Percentiles rank a stretch among this genome's conserved stretches.
Evolutionary conservation across 2,329 filamentous ascomycete genomes (phyloP).

Genomic region (Claviceps sp.): DNA sequence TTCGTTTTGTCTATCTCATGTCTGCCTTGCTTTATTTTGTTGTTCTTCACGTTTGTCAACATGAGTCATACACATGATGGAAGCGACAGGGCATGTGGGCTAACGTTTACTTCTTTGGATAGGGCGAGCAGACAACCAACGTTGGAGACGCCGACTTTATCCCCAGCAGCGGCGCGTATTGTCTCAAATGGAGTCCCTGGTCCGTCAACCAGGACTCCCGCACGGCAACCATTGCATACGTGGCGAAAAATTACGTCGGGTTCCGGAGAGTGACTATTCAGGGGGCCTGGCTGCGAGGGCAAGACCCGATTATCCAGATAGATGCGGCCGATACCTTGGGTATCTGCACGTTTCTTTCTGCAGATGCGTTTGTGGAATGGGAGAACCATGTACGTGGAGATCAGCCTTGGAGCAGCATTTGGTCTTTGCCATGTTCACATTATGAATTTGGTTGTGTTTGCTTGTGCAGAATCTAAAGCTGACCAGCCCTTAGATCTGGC

Average conservation of each 20-base stretch:
- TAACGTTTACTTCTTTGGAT: not conserved
- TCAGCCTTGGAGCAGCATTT: too few species aligned
- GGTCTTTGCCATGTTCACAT: not conserved
- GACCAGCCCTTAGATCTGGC: constrained; percentile 27
- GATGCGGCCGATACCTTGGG: constrained; percentile 29
- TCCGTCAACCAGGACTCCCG: constrained; percentile 18
- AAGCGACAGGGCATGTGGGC: too few species aligned
- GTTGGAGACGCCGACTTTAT: constrained; percentile 33
- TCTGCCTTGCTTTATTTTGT: not conserved
- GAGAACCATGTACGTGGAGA: constrained; percentile 31
- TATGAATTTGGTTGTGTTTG: not conserved
- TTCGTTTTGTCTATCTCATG: not conserved
- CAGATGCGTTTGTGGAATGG: constrained; percentile 42
- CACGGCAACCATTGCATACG: constrained; percentile 35
- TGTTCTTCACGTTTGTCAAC: not conserved
- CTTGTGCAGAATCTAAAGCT: not conserved
- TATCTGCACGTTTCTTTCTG: constrained; percentile 35
- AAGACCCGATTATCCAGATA: constrained; percentile 24
- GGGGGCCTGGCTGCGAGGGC: constrained; percentile 19
- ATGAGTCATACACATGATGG: too few species aligned
- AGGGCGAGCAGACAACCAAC: constrained; percentile 13
- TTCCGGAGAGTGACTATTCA: constrained; percentile 36
- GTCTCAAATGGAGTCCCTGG: constrained; percentile 44
- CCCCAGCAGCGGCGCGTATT: constrained; percentile 34
- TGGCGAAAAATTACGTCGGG: constrained; percentile 38